Conservation (phyloP, 1,139 yeast species). For the Yamadazyma aaseri region DNA sequence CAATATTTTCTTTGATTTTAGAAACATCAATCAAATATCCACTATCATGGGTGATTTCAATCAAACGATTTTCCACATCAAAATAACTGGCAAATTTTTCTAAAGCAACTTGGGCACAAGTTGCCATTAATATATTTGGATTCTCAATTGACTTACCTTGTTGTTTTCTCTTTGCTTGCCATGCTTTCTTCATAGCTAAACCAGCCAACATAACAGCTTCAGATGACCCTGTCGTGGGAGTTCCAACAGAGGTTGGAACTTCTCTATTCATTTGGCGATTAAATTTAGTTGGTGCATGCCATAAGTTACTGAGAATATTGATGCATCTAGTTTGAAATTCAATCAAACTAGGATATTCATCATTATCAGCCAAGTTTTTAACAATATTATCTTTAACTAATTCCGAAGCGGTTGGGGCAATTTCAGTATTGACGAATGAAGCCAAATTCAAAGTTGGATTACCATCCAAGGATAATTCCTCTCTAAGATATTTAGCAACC, state of each 20-base stretch:
- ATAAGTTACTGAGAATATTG: constrained; percentile 71
- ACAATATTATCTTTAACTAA: constrained; percentile 69
- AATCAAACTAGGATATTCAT: constrained; percentile 86
- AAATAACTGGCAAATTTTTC: constrained; percentile 93
- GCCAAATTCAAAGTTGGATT: constrained; percentile 83
- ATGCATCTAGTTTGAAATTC: constrained; percentile 82
- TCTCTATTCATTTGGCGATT: constrained; percentile 27
- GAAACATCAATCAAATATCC: constrained; percentile 64
- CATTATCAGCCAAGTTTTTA: constrained; percentile 89
- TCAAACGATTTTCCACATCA: constrained; percentile 81
- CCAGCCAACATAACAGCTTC: constrained; percentile 96
- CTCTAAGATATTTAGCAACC: constrained; percentile 64
- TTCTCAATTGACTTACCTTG: constrained; percentile 58
- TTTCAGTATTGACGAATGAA: constrained; percentile 78
- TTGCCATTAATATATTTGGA: constrained; percentile 92
- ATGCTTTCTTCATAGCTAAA: constrained; percentile 81
- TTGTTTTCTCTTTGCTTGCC: constrained; percentile 69
- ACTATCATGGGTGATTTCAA: constrained; percentile 59
- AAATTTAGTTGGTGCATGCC: constrained; percentile 64
- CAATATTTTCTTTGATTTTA: constrained; percentile 61
- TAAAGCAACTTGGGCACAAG: constrained; percentile 91
- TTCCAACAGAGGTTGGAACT: constrained; percentile 60
- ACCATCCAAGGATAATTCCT: constrained; percentile 81
- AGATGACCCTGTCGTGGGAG: constrained; percentile 92
- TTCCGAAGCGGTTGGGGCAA: constrained; percentile 44